Percentiles rank a stretch among this genome's conserved stretches.
Conservation (phyloP, 495 filamentous ascomycete genomes). For the Cladorrhinum samala region DNA sequence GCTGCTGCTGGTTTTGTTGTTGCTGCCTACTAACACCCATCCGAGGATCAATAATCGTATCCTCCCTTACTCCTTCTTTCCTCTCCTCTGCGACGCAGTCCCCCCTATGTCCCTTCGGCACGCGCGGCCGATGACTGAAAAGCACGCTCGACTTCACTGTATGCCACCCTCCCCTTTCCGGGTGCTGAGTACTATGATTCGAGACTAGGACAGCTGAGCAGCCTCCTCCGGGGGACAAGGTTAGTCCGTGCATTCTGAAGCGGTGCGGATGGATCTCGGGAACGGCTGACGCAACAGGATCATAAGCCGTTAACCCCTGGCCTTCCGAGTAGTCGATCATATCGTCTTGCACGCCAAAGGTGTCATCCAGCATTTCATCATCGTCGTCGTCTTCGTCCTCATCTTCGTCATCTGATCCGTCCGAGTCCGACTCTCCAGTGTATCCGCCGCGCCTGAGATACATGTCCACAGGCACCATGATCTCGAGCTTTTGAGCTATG, state of each 20-base stretch:
- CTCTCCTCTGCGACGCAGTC: background rate
- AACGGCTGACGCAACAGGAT: constrained; percentile 15
- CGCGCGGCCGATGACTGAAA: constrained; percentile 30
- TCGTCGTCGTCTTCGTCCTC: constrained; percentile 23
- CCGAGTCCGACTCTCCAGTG: constrained; percentile 4
- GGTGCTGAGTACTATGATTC: constrained; percentile 32
- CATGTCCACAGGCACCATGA: constrained; percentile 26
- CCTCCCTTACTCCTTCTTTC: background rate
- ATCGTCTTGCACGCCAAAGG: constrained; percentile 14
- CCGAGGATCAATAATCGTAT: background rate
- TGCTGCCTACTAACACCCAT: background rate
- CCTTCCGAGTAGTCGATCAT: constrained; percentile 18
- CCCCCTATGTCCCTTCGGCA: background rate
- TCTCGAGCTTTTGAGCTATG: constrained; percentile 34
- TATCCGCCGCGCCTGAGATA: constrained; percentile 12
- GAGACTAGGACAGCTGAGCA: constrained; percentile 34
- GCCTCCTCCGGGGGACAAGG: constrained; percentile 39
- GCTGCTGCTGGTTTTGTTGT: background rate
- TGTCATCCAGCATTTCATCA: constrained; percentile 15
- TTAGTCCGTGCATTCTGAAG: constrained; percentile 40
- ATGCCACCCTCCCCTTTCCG: constrained; percentile 39
- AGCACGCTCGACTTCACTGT: constrained; percentile 33
- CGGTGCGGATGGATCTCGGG: constrained; percentile 37
- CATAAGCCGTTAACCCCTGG: background rate
- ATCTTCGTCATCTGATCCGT: constrained; percentile 13